Percentiles rank a stretch among this genome's conserved stretches.
Evolutionary conservation across 805 yeast species (phyloP).

Genomic region (Ogataea thermomethanolica): DNA sequence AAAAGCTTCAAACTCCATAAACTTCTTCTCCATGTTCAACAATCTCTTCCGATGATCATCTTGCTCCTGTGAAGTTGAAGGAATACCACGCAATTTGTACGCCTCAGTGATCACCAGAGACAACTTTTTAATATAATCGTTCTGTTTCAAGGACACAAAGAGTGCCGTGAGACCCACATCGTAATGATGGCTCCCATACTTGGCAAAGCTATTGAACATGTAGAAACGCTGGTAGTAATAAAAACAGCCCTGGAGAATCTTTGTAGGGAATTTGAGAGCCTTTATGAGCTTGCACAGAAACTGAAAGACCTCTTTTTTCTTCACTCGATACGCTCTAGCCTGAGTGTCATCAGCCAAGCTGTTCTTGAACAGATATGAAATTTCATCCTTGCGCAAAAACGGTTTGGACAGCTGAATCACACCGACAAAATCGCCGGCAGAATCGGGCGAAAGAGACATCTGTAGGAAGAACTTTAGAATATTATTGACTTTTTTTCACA

Average conservation of each 20-base stretch:
- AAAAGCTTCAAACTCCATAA: constrained; percentile 74
- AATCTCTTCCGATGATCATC: constrained; percentile 58
- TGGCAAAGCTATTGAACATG: constrained; percentile 59
- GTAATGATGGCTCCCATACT: constrained; percentile 41
- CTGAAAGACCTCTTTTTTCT: constrained; percentile 43
- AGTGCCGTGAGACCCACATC: constrained; percentile 69
- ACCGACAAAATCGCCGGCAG: constrained; percentile 13
- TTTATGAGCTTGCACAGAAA: constrained; percentile 52
- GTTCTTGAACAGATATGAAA: constrained; percentile 20
- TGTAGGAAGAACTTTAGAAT: not conserved
- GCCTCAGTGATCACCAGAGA: constrained; percentile 56
- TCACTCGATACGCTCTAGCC: constrained; percentile 20
- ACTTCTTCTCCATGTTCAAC: constrained; percentile 60
- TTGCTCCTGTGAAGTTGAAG: constrained; percentile 25
- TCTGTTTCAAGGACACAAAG: constrained; percentile 70
- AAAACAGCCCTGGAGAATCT: constrained; percentile 68
- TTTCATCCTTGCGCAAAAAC: constrained; percentile 29
- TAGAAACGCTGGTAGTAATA: constrained; percentile 69
- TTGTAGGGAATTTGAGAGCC: constrained; percentile 60
- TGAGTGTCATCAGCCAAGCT: constrained; percentile 20
- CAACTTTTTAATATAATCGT: constrained; percentile 77
- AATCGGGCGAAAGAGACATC: constrained; percentile 16
- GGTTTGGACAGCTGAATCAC: constrained; percentile 35
- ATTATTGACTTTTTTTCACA: not conserved
- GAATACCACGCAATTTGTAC: constrained; percentile 35